Evolutionary conservation across 2,329 filamentous ascomycete genomes (phyloP).

Genomic region (Aspergillus sp.): DNA sequence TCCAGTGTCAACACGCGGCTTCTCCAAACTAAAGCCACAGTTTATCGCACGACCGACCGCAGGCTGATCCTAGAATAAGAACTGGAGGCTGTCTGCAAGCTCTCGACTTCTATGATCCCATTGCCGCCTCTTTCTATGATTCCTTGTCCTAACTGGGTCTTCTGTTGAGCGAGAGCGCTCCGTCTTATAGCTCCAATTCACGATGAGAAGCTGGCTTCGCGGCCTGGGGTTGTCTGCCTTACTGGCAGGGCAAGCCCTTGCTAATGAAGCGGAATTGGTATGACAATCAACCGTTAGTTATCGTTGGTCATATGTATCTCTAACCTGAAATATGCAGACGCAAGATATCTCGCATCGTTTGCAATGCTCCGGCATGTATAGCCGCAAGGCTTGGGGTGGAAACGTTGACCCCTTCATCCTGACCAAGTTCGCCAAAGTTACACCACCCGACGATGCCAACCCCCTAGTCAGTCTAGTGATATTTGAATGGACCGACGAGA

Average conservation of each 20-base stretch:
- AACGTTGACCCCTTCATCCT: constrained; percentile 86
- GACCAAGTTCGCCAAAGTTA: constrained; percentile 73
- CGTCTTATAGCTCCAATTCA: constrained; percentile 31
- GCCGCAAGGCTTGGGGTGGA: constrained; percentile 84
- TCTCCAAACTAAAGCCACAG: constrained; percentile 28
- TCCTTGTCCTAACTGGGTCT: constrained; percentile 18
- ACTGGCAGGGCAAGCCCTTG: constrained; percentile 43
- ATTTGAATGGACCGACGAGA: constrained; percentile 90
- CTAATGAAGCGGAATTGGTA: constrained; percentile 53
- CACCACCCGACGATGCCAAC: constrained; percentile 65
- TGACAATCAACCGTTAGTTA: constrained; percentile 15
- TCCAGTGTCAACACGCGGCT: constrained; percentile 30
- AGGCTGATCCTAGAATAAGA: constrained; percentile 13
- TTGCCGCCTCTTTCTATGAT: constrained; percentile 27
- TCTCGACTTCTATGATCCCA: neutral
- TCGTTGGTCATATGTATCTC: neutral
- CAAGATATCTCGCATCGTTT: constrained; percentile 77
- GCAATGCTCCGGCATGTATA: constrained; percentile 94
- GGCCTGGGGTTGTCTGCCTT: constrained; percentile 43
- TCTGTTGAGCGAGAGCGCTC: constrained; percentile 29
- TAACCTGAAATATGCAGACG: constrained; percentile 58
- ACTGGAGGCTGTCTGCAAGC: constrained; percentile 6
- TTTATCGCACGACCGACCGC: constrained; percentile 7
- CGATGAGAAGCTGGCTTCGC: constrained; percentile 47
- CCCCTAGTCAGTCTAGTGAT: constrained; percentile 82